Evolutionary conservation across 345 rosid genomes (phyloP).

Genomic region (Boechera divaricarpa): DNA sequence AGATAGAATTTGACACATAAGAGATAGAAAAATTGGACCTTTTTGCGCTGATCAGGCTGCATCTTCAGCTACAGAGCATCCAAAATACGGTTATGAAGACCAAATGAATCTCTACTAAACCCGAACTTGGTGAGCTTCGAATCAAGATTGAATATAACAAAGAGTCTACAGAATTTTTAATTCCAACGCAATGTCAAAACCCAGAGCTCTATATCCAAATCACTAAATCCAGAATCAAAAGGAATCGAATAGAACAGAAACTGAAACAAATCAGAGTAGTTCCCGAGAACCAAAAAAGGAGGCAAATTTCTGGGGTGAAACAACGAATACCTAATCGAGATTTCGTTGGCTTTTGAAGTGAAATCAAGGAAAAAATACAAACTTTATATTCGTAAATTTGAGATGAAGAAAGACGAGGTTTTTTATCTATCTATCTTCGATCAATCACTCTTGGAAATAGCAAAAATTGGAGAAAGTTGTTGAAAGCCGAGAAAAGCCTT

Average conservation of each 20-base stretch:
- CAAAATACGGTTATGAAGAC: conserved; percentile 29
- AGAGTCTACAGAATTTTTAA: neutral
- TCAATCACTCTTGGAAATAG: conserved; percentile 21
- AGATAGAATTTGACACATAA: neutral
- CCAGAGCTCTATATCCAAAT: conserved; percentile 16
- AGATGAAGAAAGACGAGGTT: conserved; percentile 33
- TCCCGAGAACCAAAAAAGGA: neutral
- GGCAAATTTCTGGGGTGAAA: neutral
- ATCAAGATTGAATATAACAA: neutral
- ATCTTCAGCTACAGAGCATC: conserved; percentile 66
- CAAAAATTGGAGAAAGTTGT: conserved; percentile 1
- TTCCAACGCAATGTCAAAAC: conserved; percentile 29
- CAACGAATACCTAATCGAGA: conserved; percentile 29
- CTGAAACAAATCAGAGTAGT: conserved; percentile 6
- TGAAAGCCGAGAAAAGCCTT: conserved; percentile 24
- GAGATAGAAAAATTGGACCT: conserved; percentile 51
- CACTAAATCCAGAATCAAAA: conserved; percentile 20
- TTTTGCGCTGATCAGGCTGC: conserved; percentile 93
- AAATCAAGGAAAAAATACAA: neutral
- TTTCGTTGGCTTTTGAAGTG: conserved; percentile 9
- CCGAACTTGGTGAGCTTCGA: conserved; percentile 23
- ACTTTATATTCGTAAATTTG: neutral
- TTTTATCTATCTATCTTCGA: conserved; percentile 17
- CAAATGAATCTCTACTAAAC: neutral
- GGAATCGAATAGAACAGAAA: conserved; percentile 14